Evolutionary conservation across 179 eudicot species (phyloP).

Genomic region (Kewa caespitosa): DNA sequence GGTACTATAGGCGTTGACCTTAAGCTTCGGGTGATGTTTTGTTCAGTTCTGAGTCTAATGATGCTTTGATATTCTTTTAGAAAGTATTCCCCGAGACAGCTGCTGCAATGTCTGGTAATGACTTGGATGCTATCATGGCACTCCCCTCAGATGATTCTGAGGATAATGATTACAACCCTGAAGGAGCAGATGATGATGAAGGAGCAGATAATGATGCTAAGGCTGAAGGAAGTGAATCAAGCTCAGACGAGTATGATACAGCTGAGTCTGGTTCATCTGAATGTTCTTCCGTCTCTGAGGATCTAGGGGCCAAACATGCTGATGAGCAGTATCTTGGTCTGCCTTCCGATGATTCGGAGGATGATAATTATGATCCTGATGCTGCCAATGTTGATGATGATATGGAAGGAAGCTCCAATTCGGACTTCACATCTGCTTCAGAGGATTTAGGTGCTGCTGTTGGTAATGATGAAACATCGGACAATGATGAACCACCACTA

Average conservation of each 20-base stretch:
- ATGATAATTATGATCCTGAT: slow-evolving; percentile 83
- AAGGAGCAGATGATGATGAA: slow-evolving; percentile 46
- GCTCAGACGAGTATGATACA: slow-evolving; percentile 60
- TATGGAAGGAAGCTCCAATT: slow-evolving; percentile 63
- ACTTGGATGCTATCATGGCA: slow-evolving; percentile 50
- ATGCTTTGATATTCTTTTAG: slow-evolving; percentile 40
- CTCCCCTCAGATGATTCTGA: slow-evolving; percentile 94
- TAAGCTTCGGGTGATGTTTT: neutral
- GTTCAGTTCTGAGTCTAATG: slow-evolving; percentile 9
- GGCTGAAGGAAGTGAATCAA: slow-evolving; percentile 45
- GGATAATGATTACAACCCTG: slow-evolving; percentile 87
- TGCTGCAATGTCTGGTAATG: slow-evolving; percentile 50
- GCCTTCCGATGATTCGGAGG: slow-evolving; percentile 93
- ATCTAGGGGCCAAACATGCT: slow-evolving; percentile 39
- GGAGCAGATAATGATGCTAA: slow-evolving; percentile 39
- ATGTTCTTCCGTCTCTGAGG: slow-evolving; percentile 64
- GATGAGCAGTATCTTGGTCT: slow-evolving; percentile 51
- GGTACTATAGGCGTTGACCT: slow-evolving; percentile 40
- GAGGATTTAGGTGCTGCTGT: slow-evolving; percentile 61
- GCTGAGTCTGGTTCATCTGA: slow-evolving; percentile 52
- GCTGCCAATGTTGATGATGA: slow-evolving; percentile 44
- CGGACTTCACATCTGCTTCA: slow-evolving; percentile 90
- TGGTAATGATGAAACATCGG: slow-evolving; percentile 29
- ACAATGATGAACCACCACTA: slow-evolving; percentile 24
- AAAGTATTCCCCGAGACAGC: slow-evolving; percentile 87